These are phyloP conservation scores for Avena insularis DNA, from an alignment of 176 grass and related monocot species.

Conservation along the genomic window DNA sequence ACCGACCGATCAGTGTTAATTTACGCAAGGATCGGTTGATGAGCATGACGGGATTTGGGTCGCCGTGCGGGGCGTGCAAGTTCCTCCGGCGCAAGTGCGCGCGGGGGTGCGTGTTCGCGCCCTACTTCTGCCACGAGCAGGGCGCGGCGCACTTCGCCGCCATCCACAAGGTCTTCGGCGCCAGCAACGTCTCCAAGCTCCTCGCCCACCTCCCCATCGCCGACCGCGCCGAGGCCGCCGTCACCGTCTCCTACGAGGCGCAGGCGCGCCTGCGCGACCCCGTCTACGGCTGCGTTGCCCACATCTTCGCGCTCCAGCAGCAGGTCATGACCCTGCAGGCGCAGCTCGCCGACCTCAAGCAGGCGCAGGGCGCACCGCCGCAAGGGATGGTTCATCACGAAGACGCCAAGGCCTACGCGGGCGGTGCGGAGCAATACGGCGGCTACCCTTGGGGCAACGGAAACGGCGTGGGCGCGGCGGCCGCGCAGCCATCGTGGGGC, in stretches of 20 bases:
- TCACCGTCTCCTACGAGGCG: constrained; percentile 94
- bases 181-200: constrained; percentile 95
- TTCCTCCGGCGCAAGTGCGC: constrained; percentile 91
- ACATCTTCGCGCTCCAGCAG: constrained; percentile 97
- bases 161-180: constrained; percentile 97
- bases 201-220: constrained; percentile 77
- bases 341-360: constrained; percentile 79
- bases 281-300: constrained; percentile 93
- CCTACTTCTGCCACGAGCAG: constrained; percentile 98
- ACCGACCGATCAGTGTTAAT: too few species aligned
- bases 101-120: constrained; percentile 90
- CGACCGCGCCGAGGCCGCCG: constrained; percentile 90
- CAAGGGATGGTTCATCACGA: constrained; percentile 45
- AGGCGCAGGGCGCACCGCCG: constrained; percentile 59
- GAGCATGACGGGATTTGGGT: constrained; percentile 84
- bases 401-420: constrained; percentile 41
- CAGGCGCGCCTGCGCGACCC: constrained; percentile 90
- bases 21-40: too few species aligned
- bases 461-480: neutral
- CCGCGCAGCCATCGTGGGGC: constrained; percentile 27
- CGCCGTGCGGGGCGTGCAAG: constrained; percentile 97
- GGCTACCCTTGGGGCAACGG: constrained; percentile 39
- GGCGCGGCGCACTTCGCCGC: constrained; percentile 90
- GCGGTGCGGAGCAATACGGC: constrained; percentile 39
- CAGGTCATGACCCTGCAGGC: constrained; percentile 96